Base-by-base conservation (phyloP, 2,329 filamentous ascomycete genomes). In the Trichoderma sp. region DNA sequence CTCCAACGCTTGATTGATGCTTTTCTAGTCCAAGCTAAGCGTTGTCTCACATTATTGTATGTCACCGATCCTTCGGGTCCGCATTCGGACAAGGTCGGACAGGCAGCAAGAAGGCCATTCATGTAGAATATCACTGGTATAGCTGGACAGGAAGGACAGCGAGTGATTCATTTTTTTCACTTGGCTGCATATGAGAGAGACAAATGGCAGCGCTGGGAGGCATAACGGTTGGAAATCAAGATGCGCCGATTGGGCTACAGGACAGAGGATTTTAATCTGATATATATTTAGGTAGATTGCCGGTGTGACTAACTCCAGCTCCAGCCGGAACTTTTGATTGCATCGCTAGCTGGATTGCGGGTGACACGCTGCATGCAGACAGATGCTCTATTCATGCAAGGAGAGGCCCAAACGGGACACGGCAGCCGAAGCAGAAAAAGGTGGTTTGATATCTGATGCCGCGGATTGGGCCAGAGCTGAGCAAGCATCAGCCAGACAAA, bases 271-370 rank as follows among this genome's bases (percentile, higher is more conserved):
- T 47, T 26, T 3, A 26, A 43, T 21, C 14, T 60, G 53, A 28
- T 51, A 24, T 69, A 69, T 6, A 69, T 47, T n/a, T n/a, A n/a
- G n/a, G n/a, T 60, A 60, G 6, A 61, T 34, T 51, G 56, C 56
- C 56, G 66, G 56, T 51, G 12, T 69, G 66, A 69, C 66, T 53
- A 69, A 69, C 66, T 34, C 3, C n/a, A 21, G 57, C 28, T 32
- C n/a, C 8, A 34, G 14, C 32, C 11, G 66, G 66, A 34, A 69
- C 66, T 61, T 69, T 69, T 69, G 66, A 51, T 26, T 39, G 26
- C 28, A 36, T 60, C 66, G 18, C 65, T 47, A 47, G 65, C 66
- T 39, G 36, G 68, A 57, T 47, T 70, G 18, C 47, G 32, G 61
- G 68, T 64, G 68, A 58, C 21, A 21, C 47, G 28, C 68, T 64